phyloP scores from a whole-genome alignment of 176 grass and related monocot genomes.

The Musa schizocarpa region DNA sequence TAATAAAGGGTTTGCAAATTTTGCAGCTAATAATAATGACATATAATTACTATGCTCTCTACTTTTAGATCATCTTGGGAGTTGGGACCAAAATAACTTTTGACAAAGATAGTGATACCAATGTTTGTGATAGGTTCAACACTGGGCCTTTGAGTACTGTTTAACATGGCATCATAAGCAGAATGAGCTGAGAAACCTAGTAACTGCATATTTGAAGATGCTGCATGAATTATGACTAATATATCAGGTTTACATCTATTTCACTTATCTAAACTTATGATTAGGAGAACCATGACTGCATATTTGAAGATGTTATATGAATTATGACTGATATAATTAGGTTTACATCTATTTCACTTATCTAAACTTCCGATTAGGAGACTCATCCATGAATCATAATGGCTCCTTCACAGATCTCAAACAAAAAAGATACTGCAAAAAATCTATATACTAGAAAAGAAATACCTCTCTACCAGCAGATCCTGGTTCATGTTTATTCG shows the following conservation, averaged over 20 bases:
- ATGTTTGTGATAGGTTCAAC: not conserved
- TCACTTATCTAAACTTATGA: not conserved
- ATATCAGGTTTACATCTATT: not conserved
- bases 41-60: too few relatives aligned
- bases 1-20: too few relatives aligned
- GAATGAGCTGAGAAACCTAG: not conserved
- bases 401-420: not conserved
- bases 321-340: not conserved
- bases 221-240: not conserved
- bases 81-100: too few relatives aligned
- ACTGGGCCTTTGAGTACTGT: not conserved
- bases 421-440: not conserved
- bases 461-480: not conserved
- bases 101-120: too few relatives aligned
- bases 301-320: too few relatives aligned
- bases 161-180: not conserved
- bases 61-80: too few relatives aligned
- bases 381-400: not conserved
- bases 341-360: not conserved
- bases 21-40: too few relatives aligned
- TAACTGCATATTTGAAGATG: not conserved
- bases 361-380: not conserved
- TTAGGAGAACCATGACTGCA: not conserved
- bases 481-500: not conserved
- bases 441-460: not conserved